Evolutionary conservation across 306 rosid species (phyloP).

Genomic region (Gynostemma pentaphyllum): DNA sequence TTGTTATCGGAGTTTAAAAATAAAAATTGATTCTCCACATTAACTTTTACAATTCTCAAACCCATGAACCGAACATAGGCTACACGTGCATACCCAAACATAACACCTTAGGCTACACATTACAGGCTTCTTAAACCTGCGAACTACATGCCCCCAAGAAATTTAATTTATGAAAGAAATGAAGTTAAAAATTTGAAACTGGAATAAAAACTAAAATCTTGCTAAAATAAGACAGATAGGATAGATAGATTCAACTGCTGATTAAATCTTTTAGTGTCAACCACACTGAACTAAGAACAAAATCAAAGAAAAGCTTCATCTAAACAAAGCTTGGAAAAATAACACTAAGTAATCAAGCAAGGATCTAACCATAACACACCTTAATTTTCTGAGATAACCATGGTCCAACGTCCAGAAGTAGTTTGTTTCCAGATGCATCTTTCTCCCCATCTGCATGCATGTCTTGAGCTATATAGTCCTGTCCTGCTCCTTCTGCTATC

Average conservation of each 20-base stretch:
- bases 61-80: too few relatives aligned
- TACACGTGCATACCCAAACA: too few relatives aligned
- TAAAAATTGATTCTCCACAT: too few relatives aligned
- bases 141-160: too few relatives aligned
- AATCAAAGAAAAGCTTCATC: background rate
- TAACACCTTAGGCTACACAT: too few relatives aligned
- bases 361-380: constrained; percentile 27
- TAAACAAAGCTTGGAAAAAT: background rate
- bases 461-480: constrained; percentile 59
- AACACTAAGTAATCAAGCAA: constrained; percentile 8
- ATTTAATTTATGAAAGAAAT: too few relatives aligned
- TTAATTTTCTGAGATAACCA: constrained; percentile 80
- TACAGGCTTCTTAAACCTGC: too few relatives aligned
- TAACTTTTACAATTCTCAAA: too few relatives aligned
- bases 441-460: constrained; percentile 27
- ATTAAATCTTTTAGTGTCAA: too few relatives aligned
- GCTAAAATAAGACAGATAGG: too few relatives aligned
- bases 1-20: too few relatives aligned
- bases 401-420: constrained; percentile 70
- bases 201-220: background rate
- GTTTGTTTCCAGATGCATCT: constrained; percentile 89
- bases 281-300: background rate
- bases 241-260: too few relatives aligned
- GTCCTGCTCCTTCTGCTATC: constrained; percentile 96
- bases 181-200: background rate